phyloP scores from a whole-genome alignment of 1,284 basidiomycete species.

The Leccinum olivaceoglutinosum region DNA sequence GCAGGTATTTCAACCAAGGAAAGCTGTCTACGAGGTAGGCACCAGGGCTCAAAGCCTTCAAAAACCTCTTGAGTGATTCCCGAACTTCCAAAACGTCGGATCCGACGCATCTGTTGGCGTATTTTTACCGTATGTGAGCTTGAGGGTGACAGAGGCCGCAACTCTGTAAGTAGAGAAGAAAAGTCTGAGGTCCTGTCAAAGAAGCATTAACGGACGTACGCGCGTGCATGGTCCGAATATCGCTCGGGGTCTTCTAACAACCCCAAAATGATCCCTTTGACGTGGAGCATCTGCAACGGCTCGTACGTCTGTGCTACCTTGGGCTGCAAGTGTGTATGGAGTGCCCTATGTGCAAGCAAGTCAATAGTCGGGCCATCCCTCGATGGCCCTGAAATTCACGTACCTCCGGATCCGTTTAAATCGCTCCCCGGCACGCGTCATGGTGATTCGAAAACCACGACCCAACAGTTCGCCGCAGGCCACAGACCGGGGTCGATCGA shows the following conservation, averaged over 20 bases:
- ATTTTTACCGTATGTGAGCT: constrained; percentile 11
- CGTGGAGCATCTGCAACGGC: constrained; percentile 1
- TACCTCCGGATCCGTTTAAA: constrained; percentile 8
- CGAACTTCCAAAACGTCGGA: constrained; percentile 1
- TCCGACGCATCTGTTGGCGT: constrained; percentile 1
- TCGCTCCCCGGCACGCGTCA: constrained; percentile 4
- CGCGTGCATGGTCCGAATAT: not conserved
- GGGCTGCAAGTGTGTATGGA: constrained; percentile 10
- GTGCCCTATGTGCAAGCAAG: constrained; percentile 1
- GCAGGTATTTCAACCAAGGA: constrained; percentile 11
- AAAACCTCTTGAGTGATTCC: constrained; percentile 1
- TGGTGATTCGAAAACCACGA: constrained; percentile 7
- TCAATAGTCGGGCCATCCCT: not conserved
- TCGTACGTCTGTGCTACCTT: constrained; percentile 6
- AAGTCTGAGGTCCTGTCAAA: not conserved
- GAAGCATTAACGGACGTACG: not conserved
- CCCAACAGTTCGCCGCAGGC: constrained; percentile 7
- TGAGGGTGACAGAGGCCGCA: constrained; percentile 6
- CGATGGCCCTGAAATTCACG: not conserved
- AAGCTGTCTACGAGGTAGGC: constrained; percentile 12
- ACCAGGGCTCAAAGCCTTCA: not conserved
- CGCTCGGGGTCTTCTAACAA: constrained; percentile 6
- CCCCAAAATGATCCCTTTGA: constrained; percentile 1
- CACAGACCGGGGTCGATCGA: constrained; percentile 7
- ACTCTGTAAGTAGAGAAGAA: constrained; percentile 3